A percentile compares a stretch with the other conserved stretches of the same genome.
These are phyloP conservation scores for Nicotiana tomentosiformis DNA, from an alignment of 257 asterid genomes.

Conservation along the genomic window DNA sequence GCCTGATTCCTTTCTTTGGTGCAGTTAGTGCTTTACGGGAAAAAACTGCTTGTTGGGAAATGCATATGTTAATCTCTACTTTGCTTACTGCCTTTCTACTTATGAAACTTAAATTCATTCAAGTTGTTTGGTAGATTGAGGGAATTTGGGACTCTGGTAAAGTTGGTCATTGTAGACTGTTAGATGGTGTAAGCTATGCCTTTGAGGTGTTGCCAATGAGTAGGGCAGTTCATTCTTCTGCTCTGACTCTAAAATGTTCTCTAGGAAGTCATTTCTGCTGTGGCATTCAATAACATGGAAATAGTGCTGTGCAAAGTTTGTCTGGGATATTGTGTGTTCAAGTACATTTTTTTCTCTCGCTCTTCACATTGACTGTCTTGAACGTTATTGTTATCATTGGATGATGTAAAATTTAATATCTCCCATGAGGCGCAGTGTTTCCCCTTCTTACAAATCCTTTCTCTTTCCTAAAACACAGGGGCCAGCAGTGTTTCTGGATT, in stretches of 20 bases:
- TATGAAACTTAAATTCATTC: not conserved
- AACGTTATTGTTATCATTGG: not conserved
- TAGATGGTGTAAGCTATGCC: not conserved
- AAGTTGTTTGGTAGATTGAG: not conserved
- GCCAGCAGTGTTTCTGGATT: slow-evolving; percentile 90
- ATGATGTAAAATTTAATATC: not conserved
- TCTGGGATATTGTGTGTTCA: not conserved
- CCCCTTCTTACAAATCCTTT: not conserved
- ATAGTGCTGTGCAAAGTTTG: not conserved
- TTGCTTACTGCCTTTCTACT: not conserved
- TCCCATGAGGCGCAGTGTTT: not conserved
- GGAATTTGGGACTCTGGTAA: not conserved
- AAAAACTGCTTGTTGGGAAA: not conserved
- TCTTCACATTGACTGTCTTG: not conserved
- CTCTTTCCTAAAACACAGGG: slow-evolving; percentile 27
- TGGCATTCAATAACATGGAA: not conserved
- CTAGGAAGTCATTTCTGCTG: not conserved
- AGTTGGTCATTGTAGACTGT: not conserved
- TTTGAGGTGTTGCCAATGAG: not conserved
- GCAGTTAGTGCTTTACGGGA: not conserved
- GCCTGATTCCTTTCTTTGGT: not conserved
- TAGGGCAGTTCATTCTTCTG: not conserved
- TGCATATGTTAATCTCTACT: not conserved
- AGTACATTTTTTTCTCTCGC: not conserved
- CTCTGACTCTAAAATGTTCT: not conserved